These are phyloP conservation scores for Cerioporus squamosus DNA, from an alignment of 1,284 basidiomycete genomes.

Conservation along the genomic window DNA sequence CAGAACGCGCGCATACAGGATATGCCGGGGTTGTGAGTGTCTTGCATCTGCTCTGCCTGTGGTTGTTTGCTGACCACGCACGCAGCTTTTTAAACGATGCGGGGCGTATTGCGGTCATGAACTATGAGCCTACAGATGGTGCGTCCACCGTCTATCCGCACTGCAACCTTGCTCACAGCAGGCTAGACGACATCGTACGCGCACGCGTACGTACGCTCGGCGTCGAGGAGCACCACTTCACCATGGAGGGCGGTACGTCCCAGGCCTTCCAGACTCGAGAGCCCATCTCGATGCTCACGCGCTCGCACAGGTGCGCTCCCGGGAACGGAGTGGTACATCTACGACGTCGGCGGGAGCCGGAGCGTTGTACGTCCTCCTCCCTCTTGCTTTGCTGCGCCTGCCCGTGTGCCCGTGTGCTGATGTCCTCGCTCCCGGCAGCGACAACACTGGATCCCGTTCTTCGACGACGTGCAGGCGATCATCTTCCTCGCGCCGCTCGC, in stretches of 20 bases:
- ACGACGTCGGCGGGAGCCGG: conserved; percentile 67
- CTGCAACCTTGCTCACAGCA: not conserved
- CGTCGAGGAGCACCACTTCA: conserved; percentile 68
- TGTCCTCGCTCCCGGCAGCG: conserved; percentile 48
- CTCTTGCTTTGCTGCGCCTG: not conserved
- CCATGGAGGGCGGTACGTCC: conserved; percentile 50
- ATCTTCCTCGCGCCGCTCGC: conserved; percentile 57
- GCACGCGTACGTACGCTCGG: conserved; percentile 64
- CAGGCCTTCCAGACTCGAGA: not conserved
- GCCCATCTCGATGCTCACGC: no score
- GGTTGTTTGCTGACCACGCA: not conserved
- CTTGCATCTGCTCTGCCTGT: not conserved
- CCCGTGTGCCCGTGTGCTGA: not conserved
- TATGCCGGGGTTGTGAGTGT: conserved; percentile 59
- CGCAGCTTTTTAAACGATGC: conserved; percentile 62
- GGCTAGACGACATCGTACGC: conserved; percentile 60
- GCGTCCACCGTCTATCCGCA: conserved; percentile 1
- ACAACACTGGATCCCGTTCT: conserved; percentile 71
- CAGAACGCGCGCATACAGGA: conserved; percentile 54
- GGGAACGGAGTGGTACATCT: conserved; percentile 64
- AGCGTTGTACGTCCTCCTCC: conserved; percentile 44
- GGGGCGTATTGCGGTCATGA: conserved; percentile 54
- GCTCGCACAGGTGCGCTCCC: conserved; percentile 25
- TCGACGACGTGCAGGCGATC: conserved; percentile 56
- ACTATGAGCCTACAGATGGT: conserved; percentile 58